Base-by-base conservation (phyloP, 169 alveolate genomes). In the Toxoplasma gondii region DNA sequence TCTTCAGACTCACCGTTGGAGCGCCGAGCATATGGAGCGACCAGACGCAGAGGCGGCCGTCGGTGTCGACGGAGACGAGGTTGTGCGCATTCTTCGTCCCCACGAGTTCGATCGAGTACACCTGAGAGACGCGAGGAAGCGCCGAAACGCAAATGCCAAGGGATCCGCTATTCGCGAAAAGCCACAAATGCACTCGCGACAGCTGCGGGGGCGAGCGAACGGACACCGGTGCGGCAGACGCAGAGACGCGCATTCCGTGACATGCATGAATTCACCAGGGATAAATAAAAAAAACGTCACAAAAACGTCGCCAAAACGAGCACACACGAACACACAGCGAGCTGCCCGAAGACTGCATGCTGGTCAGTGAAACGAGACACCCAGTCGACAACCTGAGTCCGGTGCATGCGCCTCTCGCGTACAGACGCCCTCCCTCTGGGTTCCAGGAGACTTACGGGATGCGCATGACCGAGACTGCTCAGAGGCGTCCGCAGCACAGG, bases 31-130 rank as follows among this genome's bases (percentile, higher is more conserved):
- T 97, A 80, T 93, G 96, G 29, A 98, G 92, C 38, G 98, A 97
- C 99, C 99, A 98, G 41, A 95, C 94, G 87, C 99, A 98, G n/a
- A 98, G 91, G 44, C 97, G 96, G 7, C 99, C 99, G 96, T 98
- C 98, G 43, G 97, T 97, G 45, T 98, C 98, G 17, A 97, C 96
- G 41, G 98, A 96, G 44, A 98, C 96, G 58, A 98, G 96, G 94
- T 98, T 98, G 92, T 98, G 98, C 29, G 99, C 98, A 96, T 98
- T 98, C 92, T 97, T 93, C 45, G 99, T 97, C 24, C 99, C 99
- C 31, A 97, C 98, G 45, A 98, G 97, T 53, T 98, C 98, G 67
- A 98, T 95, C 69, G 98, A 95, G 74, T 96, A 97, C 36, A 98
- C 97, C 95, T 93, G 93, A 44, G 38, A 31, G 44, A 39, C 9